phyloP scores from a whole-genome alignment of 495 filamentous ascomycete species.

The Rostrohypoxylon terebratum region DNA sequence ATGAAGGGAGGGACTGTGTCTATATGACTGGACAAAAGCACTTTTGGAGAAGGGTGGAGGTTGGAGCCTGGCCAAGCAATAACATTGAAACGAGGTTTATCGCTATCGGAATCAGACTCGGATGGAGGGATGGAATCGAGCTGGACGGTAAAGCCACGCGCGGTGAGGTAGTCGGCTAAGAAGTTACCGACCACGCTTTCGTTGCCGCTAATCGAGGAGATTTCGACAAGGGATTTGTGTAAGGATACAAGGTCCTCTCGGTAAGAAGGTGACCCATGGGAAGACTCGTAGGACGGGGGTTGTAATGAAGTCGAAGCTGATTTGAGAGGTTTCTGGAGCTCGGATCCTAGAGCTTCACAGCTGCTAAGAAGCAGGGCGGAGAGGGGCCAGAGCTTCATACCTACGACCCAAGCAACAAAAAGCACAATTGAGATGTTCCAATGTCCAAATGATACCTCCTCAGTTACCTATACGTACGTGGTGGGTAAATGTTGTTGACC shows the following conservation, averaged over 20 bases:
- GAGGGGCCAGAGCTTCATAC: conserved; percentile 32
- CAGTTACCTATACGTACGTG: not conserved
- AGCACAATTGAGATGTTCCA: not conserved
- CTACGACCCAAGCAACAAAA: not conserved
- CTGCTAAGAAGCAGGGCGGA: conserved; percentile 27
- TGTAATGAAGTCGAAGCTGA: conserved; percentile 1
- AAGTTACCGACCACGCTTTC: conserved; percentile 77
- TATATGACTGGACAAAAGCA: conserved; percentile 81
- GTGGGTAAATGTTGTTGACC: not conserved
- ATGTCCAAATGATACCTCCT: not conserved
- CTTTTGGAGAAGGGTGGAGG: conserved; percentile 60
- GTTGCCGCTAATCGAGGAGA: conserved; percentile 78
- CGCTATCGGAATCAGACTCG: conserved; percentile 59
- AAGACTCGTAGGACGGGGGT: conserved; percentile 1
- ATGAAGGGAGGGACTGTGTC: conserved; percentile 80
- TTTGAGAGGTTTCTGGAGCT: conserved; percentile 24
- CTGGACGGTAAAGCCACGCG: conserved; percentile 58
- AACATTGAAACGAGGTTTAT: conserved; percentile 72
- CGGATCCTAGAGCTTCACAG: conserved; percentile 28
- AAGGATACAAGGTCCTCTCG: conserved; percentile 72
- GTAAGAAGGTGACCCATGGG: conserved; percentile 51
- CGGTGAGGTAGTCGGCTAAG: conserved; percentile 72
- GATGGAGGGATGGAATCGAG: conserved; percentile 74
- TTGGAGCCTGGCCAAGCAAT: conserved; percentile 75
- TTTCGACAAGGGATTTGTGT: conserved; percentile 79